Evolutionary conservation across 2,329 filamentous ascomycete species (phyloP).

Genomic region (Reticulascus tulasneorum): DNA sequence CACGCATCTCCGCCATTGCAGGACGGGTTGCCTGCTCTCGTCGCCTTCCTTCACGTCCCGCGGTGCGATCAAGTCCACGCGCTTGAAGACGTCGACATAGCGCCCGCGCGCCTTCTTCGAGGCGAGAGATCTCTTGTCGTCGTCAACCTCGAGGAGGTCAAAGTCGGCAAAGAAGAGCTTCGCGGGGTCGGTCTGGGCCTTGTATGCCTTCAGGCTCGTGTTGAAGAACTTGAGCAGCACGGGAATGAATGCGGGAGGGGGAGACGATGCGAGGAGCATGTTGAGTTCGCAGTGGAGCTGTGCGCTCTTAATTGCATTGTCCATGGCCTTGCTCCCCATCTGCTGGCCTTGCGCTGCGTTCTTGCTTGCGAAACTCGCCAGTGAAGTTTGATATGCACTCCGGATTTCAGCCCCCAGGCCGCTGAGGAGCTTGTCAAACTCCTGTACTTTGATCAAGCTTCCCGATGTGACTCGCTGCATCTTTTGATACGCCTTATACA

Average conservation of each 20-base stretch:
- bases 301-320: slow-evolving; percentile 39
- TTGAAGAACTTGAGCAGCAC: slow-evolving; percentile 65
- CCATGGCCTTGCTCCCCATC: slow-evolving; percentile 33
- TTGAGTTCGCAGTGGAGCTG: slow-evolving; percentile 48
- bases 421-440: slow-evolving; percentile 60
- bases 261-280: slow-evolving; percentile 46
- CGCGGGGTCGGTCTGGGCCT: slow-evolving; percentile 58
- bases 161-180: slow-evolving; percentile 72
- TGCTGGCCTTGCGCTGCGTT: slow-evolving; percentile 41
- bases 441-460: slow-evolving; percentile 52
- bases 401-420: slow-evolving; percentile 45
- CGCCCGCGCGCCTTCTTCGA: slow-evolving; percentile 29
- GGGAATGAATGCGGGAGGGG: slow-evolving; percentile 42
- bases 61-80: slow-evolving; percentile 41
- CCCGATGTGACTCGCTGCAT: slow-evolving; percentile 48
- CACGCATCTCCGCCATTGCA: slow-evolving; percentile 46
- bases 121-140: slow-evolving; percentile 47
- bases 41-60: slow-evolving; percentile 28
- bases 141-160: slow-evolving; percentile 61
- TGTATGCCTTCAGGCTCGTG: slow-evolving; percentile 54
- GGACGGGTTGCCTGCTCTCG: slow-evolving; percentile 27
- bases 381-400: slow-evolving; percentile 43
- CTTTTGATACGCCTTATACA: slow-evolving; percentile 54
- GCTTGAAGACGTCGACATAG: slow-evolving; percentile 55
- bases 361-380: slow-evolving; percentile 41